Conservation (phyloP, 768 basidiomycete species). For the Tricholoma sp. region DNA sequence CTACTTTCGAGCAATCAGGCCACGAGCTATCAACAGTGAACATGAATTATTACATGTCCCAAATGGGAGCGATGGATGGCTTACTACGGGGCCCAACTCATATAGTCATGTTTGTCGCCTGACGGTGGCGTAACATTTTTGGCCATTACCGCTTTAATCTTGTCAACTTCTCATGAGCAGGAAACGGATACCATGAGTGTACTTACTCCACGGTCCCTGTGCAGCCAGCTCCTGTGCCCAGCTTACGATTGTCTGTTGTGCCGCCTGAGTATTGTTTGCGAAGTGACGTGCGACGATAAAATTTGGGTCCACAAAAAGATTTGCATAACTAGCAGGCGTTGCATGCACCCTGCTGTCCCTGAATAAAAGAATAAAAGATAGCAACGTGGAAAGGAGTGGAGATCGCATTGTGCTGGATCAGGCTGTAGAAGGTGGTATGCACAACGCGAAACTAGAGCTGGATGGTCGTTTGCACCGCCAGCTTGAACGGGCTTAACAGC, state of each 20-base stretch:
- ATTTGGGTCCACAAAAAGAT: slow-evolving; percentile 52
- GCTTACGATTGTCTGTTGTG: slow-evolving; percentile 38
- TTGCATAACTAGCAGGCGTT: slow-evolving; percentile 40
- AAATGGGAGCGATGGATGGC: slow-evolving; percentile 13
- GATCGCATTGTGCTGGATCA: slow-evolving; percentile 19
- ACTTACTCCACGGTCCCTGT: slow-evolving; percentile 54
- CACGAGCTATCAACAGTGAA: slow-evolving; percentile 38
- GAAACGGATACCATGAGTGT: neutral
- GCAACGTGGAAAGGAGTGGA: slow-evolving; percentile 22
- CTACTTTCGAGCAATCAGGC: slow-evolving; percentile 56
- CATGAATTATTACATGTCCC: neutral
- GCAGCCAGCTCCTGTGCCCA: slow-evolving; percentile 42
- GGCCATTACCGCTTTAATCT: slow-evolving; percentile 34
- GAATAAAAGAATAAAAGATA: slow-evolving; percentile 16
- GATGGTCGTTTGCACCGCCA: too few species aligned
- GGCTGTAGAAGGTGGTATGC: slow-evolving; percentile 5
- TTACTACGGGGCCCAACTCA: slow-evolving; percentile 71
- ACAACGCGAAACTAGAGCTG: neutral
- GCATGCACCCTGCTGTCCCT: slow-evolving; percentile 3
- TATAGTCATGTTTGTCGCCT: slow-evolving; percentile 55
- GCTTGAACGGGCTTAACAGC: neutral
- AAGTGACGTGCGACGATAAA: slow-evolving; percentile 40
- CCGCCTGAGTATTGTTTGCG: slow-evolving; percentile 34
- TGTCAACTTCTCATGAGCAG: slow-evolving; percentile 12
- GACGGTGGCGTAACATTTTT: slow-evolving; percentile 45